Evolutionary conservation across 257 asterid species (phyloP), one percentile per base, ranked within the genome.

Genomic region (Gentiana macrophylla): DNA sequence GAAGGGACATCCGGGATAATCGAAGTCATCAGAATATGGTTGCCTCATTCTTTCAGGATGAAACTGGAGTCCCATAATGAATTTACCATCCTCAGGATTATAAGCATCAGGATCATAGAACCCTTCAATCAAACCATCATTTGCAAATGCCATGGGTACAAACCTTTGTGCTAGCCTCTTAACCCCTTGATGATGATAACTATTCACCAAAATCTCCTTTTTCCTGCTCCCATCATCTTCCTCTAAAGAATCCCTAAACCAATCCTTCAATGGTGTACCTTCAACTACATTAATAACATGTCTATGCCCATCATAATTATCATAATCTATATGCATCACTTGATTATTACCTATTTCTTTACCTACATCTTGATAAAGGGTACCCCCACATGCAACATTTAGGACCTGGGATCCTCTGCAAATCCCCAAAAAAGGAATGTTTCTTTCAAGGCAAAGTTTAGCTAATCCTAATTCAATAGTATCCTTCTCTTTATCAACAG

Each of bases 161-260:
- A 88, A 83, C 4, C 97, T 66, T 49, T 79, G 91, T 12, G 95
- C 97, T 64, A 88, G 49, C 37, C 72, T 79, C 77, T 83, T 85
- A 13, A 88, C 91, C 45, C 95, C 97, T 62, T 88, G 97, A 60
- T 88, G 97, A 33, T 88, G 97, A 71, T 88, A 88, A 61, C 97
- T 88, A 66, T 88, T 88, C 1, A 88, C 95, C 68, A 33, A 35
- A 53, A 88, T 56, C 33, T 79, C 95, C 84, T 57, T 80, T 9
- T 63, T 55, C 55, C 47, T 80, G 24, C 24, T 24, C 46, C 46
- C 46, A 5, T 41, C 46, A 24, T 24, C 24, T 5, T 13, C 69
- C 13, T 72, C 76, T 63, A 84, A 63, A 4, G 94, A 84, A 15
- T 74, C 89, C 12, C 32, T 52, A 53, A 85, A 88, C 97, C 97